Evolutionary conservation across 768 basidiomycete species (phyloP), one percentile per base, ranked within the genome.

Genomic region (Psilocybe tampanensis): DNA sequence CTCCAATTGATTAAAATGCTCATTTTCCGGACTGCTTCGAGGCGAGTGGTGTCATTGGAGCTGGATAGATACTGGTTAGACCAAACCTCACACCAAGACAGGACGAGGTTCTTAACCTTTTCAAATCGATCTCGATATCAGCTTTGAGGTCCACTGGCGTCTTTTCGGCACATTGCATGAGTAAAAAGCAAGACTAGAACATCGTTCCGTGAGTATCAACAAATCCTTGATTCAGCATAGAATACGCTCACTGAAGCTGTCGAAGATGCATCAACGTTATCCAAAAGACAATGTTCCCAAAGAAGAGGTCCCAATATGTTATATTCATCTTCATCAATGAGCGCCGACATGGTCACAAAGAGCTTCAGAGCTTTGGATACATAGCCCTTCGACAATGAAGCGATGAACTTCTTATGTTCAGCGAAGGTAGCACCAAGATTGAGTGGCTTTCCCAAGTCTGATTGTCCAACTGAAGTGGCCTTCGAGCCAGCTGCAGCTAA

Each of bases 111-210:
- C 52, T 66, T 39, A 60, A 86, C 87, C 82, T 86, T 32, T 75
- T 76, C 39, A 88, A 60, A 54, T 89, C 85, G 47, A 78, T 69
- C 60, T 84, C 78, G 19, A 90, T 80, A 21, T 78, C 62, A 2
- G 75, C 72, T 8, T 79, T 59, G 34, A 86, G 70, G n/a, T 82
- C 79, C 32, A 73, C 54, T 0, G 84, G 75, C 0, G 70, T 72
- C 70, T 82, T 88, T 67, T 90, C 90, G 0, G 86, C 87, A 60
- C 83, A 87, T 68, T 89, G 86, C 86, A 89, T 90, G 22, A 85
- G 56, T 21, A 92, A 70, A 66, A 86, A 90, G 61, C 82, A 85
- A 3, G 83, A 77, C 85, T 86, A 55, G 23, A 58, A 56, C 13
- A n/a, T n/a, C n/a, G n/a, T n/a, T n/a, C n/a, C n/a, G n/a, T n/a